A percentile compares a stretch with the other conserved stretches of the same genome.
phyloP scores from a whole-genome alignment of 192 early-diverging fungal genomes.

The Coemansia sp. region DNA sequence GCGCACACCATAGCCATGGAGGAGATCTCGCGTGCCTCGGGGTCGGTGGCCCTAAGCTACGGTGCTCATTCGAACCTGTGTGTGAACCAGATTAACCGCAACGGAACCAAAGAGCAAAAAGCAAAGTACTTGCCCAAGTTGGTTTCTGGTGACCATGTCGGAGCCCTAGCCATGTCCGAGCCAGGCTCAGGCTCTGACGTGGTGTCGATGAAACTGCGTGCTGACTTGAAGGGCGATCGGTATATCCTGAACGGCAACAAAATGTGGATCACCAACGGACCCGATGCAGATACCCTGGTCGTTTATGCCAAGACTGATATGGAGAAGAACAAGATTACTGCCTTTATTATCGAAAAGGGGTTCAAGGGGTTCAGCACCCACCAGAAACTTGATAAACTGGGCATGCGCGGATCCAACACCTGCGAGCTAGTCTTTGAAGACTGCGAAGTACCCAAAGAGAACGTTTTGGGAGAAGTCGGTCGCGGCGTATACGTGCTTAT shows the following conservation, averaged over 20 bases:
- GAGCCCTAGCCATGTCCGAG: constrained; percentile 95
- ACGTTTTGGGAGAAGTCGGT: constrained; percentile 81
- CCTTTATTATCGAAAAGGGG: constrained; percentile 90
- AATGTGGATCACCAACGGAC: constrained; percentile 98
- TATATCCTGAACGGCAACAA: constrained; percentile 91
- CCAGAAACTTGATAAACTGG: constrained; percentile 93
- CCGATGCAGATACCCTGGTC: constrained; percentile 86
- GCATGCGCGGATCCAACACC: constrained; percentile 96
- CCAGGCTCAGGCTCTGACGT: constrained; percentile 90
- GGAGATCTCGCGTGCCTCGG: constrained; percentile 87
- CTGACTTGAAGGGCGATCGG: constrained; percentile 80
- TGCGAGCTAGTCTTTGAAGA: constrained; percentile 95
- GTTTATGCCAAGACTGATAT: constrained; percentile 91
- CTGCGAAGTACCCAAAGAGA: constrained; percentile 87
- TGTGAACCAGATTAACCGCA: constrained; percentile 94
- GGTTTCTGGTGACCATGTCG: constrained; percentile 85
- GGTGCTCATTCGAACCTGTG: constrained; percentile 97
- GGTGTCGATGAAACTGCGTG: constrained; percentile 84
- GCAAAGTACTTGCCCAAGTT: constrained; percentile 88
- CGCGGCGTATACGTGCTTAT: constrained; percentile 95
- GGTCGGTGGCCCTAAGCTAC: constrained; percentile 89
- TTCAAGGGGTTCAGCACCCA: constrained; percentile 84
- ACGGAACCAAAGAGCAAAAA: constrained; percentile 87
- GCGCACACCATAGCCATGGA: constrained; percentile 93
- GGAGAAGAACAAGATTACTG: constrained; percentile 86